Conservation (phyloP, 192 early-diverging fungal species). For the Endogone sp. region DNA sequence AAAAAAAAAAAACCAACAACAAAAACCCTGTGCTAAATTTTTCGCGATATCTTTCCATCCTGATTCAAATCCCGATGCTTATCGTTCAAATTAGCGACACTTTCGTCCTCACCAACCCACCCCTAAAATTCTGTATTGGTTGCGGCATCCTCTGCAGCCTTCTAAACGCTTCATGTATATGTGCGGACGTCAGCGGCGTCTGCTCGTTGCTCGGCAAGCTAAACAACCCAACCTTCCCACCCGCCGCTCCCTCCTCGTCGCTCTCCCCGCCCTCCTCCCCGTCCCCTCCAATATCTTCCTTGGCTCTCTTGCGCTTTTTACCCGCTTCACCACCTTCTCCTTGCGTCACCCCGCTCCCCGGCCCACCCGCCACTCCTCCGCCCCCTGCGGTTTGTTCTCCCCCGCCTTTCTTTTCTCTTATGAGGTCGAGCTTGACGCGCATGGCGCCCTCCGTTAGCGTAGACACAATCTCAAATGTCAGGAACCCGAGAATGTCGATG, state of each 20-base stretch:
- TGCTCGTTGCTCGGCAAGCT: slow-evolving; percentile 73
- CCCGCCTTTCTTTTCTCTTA: slow-evolving; percentile 22
- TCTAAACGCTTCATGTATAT: slow-evolving; percentile 94
- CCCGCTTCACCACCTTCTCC: neutral
- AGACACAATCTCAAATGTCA: slow-evolving; percentile 93
- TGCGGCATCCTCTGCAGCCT: slow-evolving; percentile 71
- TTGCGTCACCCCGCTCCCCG: slow-evolving; percentile 17
- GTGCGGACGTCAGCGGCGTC: slow-evolving; percentile 74
- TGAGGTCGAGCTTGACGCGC: slow-evolving; percentile 66
- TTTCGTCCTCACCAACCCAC: slow-evolving; percentile 67
- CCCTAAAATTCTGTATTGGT: slow-evolving; percentile 73
- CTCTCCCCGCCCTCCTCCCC: slow-evolving; percentile 15
- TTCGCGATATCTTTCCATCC: too few species aligned
- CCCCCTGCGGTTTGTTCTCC: neutral
- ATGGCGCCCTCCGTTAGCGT: slow-evolving; percentile 87
- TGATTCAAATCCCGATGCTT: neutral
- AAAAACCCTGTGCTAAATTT: too few species aligned
- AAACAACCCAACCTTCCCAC: slow-evolving; percentile 59
- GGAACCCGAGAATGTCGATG: slow-evolving; percentile 94
- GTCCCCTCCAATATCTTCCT: slow-evolving; percentile 15
- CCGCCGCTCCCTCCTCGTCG: slow-evolving; percentile 29
- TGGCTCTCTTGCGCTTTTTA: slow-evolving; percentile 20
- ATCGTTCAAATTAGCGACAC: slow-evolving; percentile 62
- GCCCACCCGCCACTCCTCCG: too few species aligned
- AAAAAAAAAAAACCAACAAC: too few species aligned